Percentiles rank a stretch among this genome's conserved stretches.
Evolutionary conservation across 2,329 filamentous ascomycete genomes (phyloP).

Genomic region (Coniella vitis): DNA sequence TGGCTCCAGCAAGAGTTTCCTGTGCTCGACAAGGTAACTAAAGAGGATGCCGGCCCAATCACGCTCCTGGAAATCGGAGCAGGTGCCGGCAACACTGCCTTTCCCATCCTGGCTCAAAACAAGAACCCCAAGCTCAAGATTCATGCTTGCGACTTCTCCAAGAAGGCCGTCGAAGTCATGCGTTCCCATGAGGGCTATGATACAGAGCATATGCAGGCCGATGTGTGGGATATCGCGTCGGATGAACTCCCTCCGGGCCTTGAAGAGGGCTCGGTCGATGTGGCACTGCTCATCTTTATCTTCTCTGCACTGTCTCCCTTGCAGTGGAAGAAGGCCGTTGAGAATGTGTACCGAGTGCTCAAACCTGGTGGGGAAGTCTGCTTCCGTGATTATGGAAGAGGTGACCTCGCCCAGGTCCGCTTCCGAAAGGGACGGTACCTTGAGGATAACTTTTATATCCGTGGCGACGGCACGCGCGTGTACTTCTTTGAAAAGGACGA

Average conservation of each 20-base stretch:
- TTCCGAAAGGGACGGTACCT: constrained; percentile 95
- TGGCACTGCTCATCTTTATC: constrained; percentile 93
- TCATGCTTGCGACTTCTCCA: constrained; percentile 94
- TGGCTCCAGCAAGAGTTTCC: constrained; percentile 97
- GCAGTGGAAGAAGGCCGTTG: constrained; percentile 78
- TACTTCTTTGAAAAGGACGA: constrained; percentile 95
- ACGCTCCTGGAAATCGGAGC: constrained; percentile 86
- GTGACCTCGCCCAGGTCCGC: constrained; percentile 90
- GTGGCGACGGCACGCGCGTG: constrained; percentile 90
- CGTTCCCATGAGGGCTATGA: constrained; percentile 72
- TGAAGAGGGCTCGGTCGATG: constrained; percentile 72
- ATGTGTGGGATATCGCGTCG: constrained; percentile 87
- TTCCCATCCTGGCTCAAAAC: constrained; percentile 80
- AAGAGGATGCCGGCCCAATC: constrained; percentile 59
- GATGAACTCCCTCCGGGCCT: constrained; percentile 70
- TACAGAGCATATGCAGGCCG: constrained; percentile 66
- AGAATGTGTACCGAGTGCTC: constrained; percentile 73
- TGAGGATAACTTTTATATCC: constrained; percentile 94
- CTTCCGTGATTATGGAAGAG: constrained; percentile 94
- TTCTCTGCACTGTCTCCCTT: constrained; percentile 83
- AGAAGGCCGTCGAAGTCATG: constrained; percentile 91
- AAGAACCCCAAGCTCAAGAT: constrained; percentile 75
- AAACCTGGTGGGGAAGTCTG: constrained; percentile 91
- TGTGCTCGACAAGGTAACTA: constrained; percentile 68
- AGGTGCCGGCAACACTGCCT: constrained; percentile 93